Percentiles rank a stretch among this genome's conserved stretches.
Conservation (phyloP, 2,329 filamentous ascomycete species). For the Dactylonectria macrodidyma region DNA sequence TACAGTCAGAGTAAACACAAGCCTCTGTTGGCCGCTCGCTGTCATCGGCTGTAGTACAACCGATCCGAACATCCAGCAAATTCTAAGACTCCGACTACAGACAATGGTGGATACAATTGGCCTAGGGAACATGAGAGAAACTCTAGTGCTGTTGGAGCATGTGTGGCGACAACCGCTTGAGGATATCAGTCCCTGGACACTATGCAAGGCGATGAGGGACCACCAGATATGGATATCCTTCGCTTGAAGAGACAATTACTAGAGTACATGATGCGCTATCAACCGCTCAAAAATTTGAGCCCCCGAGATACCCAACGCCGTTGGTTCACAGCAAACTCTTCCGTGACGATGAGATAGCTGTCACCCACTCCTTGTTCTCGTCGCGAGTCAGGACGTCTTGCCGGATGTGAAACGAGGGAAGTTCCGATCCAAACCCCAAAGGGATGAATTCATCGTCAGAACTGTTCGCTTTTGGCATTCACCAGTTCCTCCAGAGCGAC, state of each 20-base stretch:
- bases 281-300: neutral
- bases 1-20: conserved; percentile 55
- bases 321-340: neutral
- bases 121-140: conserved; percentile 62
- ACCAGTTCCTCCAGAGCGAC: neutral
- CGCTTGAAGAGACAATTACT: conserved; percentile 50
- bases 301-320: neutral
- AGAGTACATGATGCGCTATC: neutral
- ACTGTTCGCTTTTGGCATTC: neutral
- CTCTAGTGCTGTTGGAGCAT: conserved; percentile 57
- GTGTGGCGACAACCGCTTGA: conserved; percentile 56
- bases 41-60: conserved; percentile 56
- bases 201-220: conserved; percentile 62
- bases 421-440: neutral
- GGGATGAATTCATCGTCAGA: neutral
- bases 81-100: conserved; percentile 53
- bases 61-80: conserved; percentile 53
- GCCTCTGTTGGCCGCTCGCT: conserved; percentile 57
- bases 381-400: neutral
- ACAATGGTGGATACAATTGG: conserved; percentile 57
- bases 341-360: neutral
- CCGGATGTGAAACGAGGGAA: neutral
- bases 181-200: conserved; percentile 58
- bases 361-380: neutral
- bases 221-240: conserved; percentile 65